These are phyloP conservation scores for Talaromyces ruber DNA, from an alignment of 495 filamentous ascomycete genomes.

Conservation along the genomic window DNA sequence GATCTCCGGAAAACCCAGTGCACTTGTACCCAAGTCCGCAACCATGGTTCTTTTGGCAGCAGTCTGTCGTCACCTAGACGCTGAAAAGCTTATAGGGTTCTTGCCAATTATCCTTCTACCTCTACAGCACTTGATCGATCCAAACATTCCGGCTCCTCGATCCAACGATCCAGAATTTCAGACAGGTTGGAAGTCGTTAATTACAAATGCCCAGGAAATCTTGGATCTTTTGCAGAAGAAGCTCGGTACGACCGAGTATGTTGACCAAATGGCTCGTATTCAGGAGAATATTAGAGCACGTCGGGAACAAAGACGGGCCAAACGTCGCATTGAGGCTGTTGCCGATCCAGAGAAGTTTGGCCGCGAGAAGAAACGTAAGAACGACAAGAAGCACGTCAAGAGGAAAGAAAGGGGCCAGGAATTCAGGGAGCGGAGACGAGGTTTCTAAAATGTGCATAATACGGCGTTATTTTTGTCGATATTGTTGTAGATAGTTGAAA, in stretches of 20 bases:
- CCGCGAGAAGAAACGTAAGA: conserved; percentile 73
- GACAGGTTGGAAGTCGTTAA: conserved; percentile 55
- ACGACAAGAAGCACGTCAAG: conserved; percentile 75
- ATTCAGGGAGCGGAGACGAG: conserved; percentile 61
- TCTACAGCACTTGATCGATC: conserved; percentile 75
- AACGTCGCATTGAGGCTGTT: conserved; percentile 81
- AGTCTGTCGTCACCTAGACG: conserved; percentile 47
- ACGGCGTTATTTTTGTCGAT: neutral
- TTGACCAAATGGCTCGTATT: conserved; percentile 57
- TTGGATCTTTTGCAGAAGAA: conserved; percentile 71
- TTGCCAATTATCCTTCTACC: conserved; percentile 63
- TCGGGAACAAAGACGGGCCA: conserved; percentile 63
- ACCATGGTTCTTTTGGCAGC: conserved; percentile 64
- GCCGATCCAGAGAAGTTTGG: conserved; percentile 69
- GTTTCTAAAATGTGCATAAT: conserved; percentile 36
- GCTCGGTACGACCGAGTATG: conserved; percentile 72
- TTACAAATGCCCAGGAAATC: conserved; percentile 59
- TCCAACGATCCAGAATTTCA: conserved; percentile 59
- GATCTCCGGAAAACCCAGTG: conserved; percentile 46
- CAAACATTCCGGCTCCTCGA: conserved; percentile 58
- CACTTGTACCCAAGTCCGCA: conserved; percentile 64
- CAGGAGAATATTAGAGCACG: conserved; percentile 58
- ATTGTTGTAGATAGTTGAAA: neutral
- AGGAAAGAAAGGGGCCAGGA: conserved; percentile 67
- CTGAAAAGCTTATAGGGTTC: conserved; percentile 47